phyloP scores from a whole-genome alignment of 2,329 filamentous ascomycete genomes.

The Cytospora paraplurivora region DNA sequence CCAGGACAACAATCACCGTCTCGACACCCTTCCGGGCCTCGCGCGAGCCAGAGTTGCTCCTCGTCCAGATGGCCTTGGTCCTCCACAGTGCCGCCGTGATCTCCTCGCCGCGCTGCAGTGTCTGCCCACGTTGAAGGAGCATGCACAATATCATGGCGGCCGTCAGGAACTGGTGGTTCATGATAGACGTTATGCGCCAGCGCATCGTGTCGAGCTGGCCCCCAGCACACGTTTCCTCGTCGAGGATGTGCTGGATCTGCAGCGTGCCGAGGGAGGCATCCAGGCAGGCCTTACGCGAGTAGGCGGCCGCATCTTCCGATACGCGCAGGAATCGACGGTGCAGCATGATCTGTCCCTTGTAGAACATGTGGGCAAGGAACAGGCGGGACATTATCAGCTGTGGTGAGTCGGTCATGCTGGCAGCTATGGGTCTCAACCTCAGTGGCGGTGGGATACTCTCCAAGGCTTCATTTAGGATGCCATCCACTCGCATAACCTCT shows the following conservation, averaged over 20 bases:
- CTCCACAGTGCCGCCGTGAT: conserved; percentile 11
- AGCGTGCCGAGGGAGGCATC: conserved; percentile 33
- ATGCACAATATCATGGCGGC: conserved; percentile 17
- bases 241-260: conserved; percentile 32
- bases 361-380: conserved; percentile 35
- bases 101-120: conserved; percentile 5
- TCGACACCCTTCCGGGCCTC: conserved; percentile 25
- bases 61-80: conserved; percentile 27
- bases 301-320: conserved; percentile 31
- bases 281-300: conserved; percentile 34
- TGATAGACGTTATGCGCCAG: conserved; percentile 17
- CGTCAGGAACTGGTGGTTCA: conserved; percentile 23
- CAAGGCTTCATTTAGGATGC: conserved; percentile 32
- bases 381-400: conserved; percentile 35
- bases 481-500: conserved; percentile 33
- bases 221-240: conserved; percentile 30
- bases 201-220: conserved; percentile 12
- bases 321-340: conserved; percentile 36
- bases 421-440: conserved; percentile 27
- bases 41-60: conserved; percentile 20
- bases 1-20: conserved; percentile 8
- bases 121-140: neutral
- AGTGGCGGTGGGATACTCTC: conserved; percentile 33
- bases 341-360: conserved; percentile 37
- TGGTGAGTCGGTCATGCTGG: conserved; percentile 33